Evolutionary conservation across 768 basidiomycete genomes (phyloP).

Genomic region (Naganishia randhawae): DNA sequence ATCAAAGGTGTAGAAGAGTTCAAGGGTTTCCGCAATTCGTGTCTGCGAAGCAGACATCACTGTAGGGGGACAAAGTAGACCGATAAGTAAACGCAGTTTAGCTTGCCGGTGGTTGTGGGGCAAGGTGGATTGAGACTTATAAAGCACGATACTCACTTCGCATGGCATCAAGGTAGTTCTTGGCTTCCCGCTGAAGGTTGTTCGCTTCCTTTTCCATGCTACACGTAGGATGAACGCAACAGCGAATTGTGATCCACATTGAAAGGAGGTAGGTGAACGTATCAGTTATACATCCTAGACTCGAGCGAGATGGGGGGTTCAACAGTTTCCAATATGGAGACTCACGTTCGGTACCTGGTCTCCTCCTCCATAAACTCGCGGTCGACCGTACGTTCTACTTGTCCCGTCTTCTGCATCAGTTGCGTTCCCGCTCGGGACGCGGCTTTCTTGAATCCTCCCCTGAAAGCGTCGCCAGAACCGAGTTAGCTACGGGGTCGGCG

Average conservation of each 20-base stretch:
- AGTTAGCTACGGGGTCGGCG: no score
- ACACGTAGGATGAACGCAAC: constrained; percentile 20
- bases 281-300: no score
- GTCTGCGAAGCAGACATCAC: constrained; percentile 93
- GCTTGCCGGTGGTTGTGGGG: background rate
- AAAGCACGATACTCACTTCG: constrained; percentile 59
- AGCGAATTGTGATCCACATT: background rate
- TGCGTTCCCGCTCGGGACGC: constrained; percentile 88
- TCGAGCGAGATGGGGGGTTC: no score
- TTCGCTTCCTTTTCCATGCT: constrained; percentile 97
- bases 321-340: no score
- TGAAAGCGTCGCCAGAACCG: background rate
- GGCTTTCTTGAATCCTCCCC: constrained; percentile 76
- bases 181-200: constrained; percentile 88
- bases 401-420: constrained; percentile 95
- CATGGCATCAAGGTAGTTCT: constrained; percentile 91
- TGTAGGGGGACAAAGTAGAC: constrained; percentile 44
- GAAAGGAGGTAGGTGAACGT: background rate
- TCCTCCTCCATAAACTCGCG: constrained; percentile 90
- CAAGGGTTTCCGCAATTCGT: constrained; percentile 86
- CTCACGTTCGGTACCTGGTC: constrained; percentile 81
- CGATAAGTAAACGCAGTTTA: constrained; percentile 7
- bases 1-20: constrained; percentile 69
- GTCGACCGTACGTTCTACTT: constrained; percentile 93
- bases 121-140: background rate